Evolutionary conservation across 192 early-diverging fungal species (phyloP), one percentile per base, ranked within the genome.

Genomic region (Coemansia aciculifera): DNA sequence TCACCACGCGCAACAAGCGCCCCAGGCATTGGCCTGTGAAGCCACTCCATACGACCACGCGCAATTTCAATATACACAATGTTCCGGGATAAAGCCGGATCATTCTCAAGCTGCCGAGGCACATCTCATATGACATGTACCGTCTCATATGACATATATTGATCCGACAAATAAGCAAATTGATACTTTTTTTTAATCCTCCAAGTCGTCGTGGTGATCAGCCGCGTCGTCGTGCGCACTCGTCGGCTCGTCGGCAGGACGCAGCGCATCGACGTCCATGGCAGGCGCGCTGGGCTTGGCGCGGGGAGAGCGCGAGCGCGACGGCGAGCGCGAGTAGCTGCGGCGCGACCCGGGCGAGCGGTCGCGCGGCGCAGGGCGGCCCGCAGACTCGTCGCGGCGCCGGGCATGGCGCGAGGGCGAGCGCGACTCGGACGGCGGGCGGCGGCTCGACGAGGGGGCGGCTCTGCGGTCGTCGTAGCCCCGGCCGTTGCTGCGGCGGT

Each of bases 251-350:
- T 71, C 72, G 32, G 62, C 62, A 29, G 74, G 51, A 32, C 59
- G 43, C 36, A 66, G 56, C 66, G 60, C 63, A 40, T 49, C 60
- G 36, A 59, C 67, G 54, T 65, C 40, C 48, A 56, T 52, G 57
- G 51, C 27, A 52, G 65, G 67, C 60, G 67, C 36, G 2, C 68
- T 34, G 40, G 37, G 38, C 23, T 44, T 34, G 56, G 57, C 66
- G 57, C 32, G 66, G 0, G 68, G 46, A 48, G 63, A 64, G 37
- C 61, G 67, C 42, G 54, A 40, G n/a, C 64, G 60, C 56, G 84
- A 71, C 3, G 48, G 59, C 24, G 75, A 68, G 43, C 72, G 68
- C 56, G 75, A 67, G 46, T 51, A 59, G 32, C 32, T n/a, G 63
- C 32, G 27, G 62, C 66, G 68, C 49, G 69, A 34, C 23, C 13